Percentiles rank a stretch among this genome's conserved stretches.
Evolutionary conservation across 2,329 filamentous ascomycete species (phyloP).

Genomic region (Nemania serpens): DNA sequence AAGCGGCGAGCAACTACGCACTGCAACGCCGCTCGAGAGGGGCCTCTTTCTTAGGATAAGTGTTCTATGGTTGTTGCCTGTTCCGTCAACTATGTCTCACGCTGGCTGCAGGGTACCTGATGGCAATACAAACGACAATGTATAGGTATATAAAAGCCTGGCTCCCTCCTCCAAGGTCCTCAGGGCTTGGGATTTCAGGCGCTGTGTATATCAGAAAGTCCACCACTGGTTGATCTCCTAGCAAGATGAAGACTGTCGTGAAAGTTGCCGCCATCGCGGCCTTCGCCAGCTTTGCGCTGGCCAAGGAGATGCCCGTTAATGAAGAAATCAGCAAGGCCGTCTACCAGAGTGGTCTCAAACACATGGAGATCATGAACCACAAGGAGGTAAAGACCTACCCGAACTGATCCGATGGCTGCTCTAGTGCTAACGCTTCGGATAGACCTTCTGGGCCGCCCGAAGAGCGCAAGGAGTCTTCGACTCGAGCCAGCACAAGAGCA

Average conservation of each 20-base stretch:
- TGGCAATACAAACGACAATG: background rate
- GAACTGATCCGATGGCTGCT: background rate
- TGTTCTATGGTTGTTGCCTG: background rate
- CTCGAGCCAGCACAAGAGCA: constrained; percentile 39
- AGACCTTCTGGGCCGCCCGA: constrained; percentile 40
- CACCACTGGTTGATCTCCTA: constrained; percentile 16
- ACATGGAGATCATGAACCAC: constrained; percentile 40
- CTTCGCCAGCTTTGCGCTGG: constrained; percentile 35
- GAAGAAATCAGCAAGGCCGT: constrained; percentile 37
- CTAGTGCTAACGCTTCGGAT: constrained; percentile 5
- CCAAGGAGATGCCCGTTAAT: constrained; percentile 41
- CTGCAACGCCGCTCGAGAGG: background rate
- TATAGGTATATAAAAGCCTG: constrained; percentile 17
- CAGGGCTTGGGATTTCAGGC: constrained; percentile 9
- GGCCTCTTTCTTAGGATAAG: background rate
- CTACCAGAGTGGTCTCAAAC: constrained; percentile 41
- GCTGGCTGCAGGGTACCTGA: background rate
- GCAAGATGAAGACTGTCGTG: constrained; percentile 38
- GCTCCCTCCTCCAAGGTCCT: background rate
- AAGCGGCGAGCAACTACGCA: constrained; percentile 7
- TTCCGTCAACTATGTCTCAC: background rate
- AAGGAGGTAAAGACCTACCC: constrained; percentile 34
- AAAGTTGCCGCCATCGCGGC: constrained; percentile 37
- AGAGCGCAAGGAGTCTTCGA: constrained; percentile 38
- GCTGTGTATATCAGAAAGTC: constrained; percentile 19